phyloP scores from a whole-genome alignment of 1,284 basidiomycete species.

The Marasmius oreades region DNA sequence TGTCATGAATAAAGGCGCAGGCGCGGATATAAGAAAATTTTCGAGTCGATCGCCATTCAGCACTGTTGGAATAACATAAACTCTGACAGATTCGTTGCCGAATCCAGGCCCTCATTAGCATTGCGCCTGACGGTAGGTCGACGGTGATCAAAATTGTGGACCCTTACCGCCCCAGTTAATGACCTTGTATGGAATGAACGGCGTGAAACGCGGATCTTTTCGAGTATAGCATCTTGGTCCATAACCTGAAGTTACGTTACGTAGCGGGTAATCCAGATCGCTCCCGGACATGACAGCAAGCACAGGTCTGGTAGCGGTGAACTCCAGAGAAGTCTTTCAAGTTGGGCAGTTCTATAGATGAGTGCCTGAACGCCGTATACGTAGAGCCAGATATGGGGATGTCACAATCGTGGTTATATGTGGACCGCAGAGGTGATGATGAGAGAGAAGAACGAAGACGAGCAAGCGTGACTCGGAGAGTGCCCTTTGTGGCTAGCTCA shows the following conservation, averaged over 20 bases:
- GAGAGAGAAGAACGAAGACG: neutral
- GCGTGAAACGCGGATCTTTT: constrained; percentile 14
- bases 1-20: neutral
- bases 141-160: neutral
- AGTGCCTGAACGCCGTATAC: too few species aligned
- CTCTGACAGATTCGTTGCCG: neutral
- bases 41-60: constrained; percentile 2
- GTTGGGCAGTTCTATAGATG: neutral
- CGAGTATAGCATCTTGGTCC: constrained; percentile 1
- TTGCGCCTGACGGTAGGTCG: neutral
- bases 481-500: neutral
- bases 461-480: too few species aligned
- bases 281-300: constrained; percentile 4
- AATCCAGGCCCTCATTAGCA: neutral
- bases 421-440: neutral
- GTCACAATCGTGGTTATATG: too few species aligned
- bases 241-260: neutral
- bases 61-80: constrained; percentile 1
- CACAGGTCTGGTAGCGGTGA: constrained; percentile 3
- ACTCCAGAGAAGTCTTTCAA: neutral
- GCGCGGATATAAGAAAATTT: constrained; percentile 8
- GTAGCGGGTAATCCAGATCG: neutral
- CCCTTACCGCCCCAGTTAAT: neutral
- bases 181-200: neutral
- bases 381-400: too few species aligned